These are phyloP conservation scores for Cochlearia excelsa DNA, from an alignment of 345 rosid genomes.

Conservation along the genomic window DNA sequence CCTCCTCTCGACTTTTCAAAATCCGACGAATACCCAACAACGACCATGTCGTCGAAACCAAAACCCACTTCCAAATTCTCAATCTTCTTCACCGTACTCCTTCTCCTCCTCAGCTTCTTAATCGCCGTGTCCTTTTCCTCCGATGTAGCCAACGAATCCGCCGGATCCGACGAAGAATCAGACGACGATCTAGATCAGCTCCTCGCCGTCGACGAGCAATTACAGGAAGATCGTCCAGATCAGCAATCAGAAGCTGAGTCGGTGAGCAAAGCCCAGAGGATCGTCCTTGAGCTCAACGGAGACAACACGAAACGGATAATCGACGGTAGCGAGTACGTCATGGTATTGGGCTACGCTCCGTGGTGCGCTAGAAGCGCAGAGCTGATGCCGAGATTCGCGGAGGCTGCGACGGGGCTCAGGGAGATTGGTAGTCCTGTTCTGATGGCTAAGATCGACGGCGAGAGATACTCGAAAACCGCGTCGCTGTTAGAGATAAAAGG, in stretches of 20 bases:
- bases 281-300: slow-evolving; percentile 65
- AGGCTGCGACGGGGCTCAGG: slow-evolving; percentile 71
- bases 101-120: slow-evolving; percentile 40
- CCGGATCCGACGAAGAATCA: slow-evolving; percentile 29
- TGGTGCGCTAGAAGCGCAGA: slow-evolving; percentile 96
- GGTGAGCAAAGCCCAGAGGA: slow-evolving; percentile 74
- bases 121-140: slow-evolving; percentile 34
- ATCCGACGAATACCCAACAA: slow-evolving; percentile 9
- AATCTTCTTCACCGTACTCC: slow-evolving; percentile 32
- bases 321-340: slow-evolving; percentile 55
- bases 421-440: slow-evolving; percentile 52
- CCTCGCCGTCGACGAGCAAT: slow-evolving; percentile 60
- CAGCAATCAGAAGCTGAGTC: slow-evolving; percentile 67
- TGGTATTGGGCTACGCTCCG: slow-evolving; percentile 83
- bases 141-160: slow-evolving; percentile 26
- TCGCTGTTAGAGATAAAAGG: slow-evolving; percentile 68
- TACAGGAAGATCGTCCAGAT: slow-evolving; percentile 36
- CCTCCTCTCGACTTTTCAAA: not conserved
- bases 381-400: slow-evolving; percentile 90
- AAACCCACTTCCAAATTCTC: slow-evolving; percentile 50
- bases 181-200: slow-evolving; percentile 56
- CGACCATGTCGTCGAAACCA: slow-evolving; percentile 16
- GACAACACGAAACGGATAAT: slow-evolving; percentile 50
- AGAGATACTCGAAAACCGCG: slow-evolving; percentile 72
- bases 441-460: slow-evolving; percentile 90